Base-by-base conservation (phyloP, 805 yeast species). In the Torulaspora microellipsoides region DNA sequence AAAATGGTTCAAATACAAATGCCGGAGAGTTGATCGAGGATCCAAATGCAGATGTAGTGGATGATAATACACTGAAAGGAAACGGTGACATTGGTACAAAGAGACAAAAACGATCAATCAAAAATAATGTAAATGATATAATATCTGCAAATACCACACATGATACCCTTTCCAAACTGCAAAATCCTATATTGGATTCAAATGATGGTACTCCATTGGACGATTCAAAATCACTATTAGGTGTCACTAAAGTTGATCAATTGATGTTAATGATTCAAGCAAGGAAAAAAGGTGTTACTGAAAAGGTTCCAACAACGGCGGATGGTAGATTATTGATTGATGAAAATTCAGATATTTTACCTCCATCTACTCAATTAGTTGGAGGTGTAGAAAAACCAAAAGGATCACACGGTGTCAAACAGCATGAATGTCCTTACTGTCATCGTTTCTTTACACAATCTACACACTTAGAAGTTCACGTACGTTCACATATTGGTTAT, bases 181-280 rank as follows among this genome's bases (percentile, higher is more conserved):
- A 44, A 23, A 35, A 36, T 35, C 56, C 61, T 31, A 65, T 62
- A 10, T 56, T 71, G 32, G 70, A 75, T 14, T 68, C 78, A 7
- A 75, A 73, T 0, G 76, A 71, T 45, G 76, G 73, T 38, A 30
- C 46, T 64, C 71, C 36, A 66, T 68, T 43, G 15, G 85, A 80
- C 35, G 85, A 81, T 52, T 82, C 83, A 1, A 67, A 85, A 40
- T 87, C 89, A 3, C 66, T 83, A 15, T 63, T 87, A 5, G 96
- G 96, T 1, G 88, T 90, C 3, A 90, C 96, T 0, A 85, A 85
- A 58, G 86, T 90, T 23, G 98, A 90, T 65, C 95, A 84, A 56
- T 69, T 90, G 56, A 88, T 90, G 96, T 71, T 90, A 38, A 85
- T 88, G 31, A 84, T 90, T 42, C 95, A 90, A 63, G 95, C 96